Conservation (phyloP, 2,329 filamentous ascomycete genomes). For the Endoconidiophora laricicola region DNA sequence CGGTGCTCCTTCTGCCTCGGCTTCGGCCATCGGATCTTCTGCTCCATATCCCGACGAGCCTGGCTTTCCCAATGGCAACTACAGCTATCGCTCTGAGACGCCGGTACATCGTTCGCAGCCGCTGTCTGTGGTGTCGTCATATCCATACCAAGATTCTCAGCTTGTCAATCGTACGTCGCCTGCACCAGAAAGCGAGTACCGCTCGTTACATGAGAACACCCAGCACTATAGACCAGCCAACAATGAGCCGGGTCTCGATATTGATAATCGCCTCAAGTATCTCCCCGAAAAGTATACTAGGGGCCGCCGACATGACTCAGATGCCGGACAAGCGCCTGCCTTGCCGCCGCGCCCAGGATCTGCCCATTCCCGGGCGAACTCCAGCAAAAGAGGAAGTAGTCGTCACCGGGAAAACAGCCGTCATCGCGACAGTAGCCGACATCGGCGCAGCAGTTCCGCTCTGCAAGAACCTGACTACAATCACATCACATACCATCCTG, state of each 20-base stretch:
- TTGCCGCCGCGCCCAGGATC: constrained; percentile 14
- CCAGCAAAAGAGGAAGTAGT: constrained; percentile 2
- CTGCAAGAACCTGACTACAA: background rate
- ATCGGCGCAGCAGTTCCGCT: constrained; percentile 6
- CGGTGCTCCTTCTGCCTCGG: no score
- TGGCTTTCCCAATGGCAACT: constrained; percentile 3
- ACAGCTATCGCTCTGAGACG: background rate
- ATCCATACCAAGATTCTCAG: background rate
- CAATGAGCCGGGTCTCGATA: background rate
- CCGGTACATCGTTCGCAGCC: no score
- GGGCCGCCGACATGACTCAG: background rate
- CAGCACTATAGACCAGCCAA: background rate
- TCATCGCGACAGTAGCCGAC: background rate
- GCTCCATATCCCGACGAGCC: constrained; percentile 10
- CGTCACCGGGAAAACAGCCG: constrained; percentile 1
- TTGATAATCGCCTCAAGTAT: constrained; percentile 26
- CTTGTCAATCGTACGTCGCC: constrained; percentile 2
- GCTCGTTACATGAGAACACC: background rate
- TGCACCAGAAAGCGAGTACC: constrained; percentile 1
- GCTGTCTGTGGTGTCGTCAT: no score
- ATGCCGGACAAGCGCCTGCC: background rate
- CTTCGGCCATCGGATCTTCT: background rate
- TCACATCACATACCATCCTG: background rate
- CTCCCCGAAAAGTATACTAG: constrained; percentile 32
- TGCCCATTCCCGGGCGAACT: constrained; percentile 1